Conservation (phyloP, 2,329 filamentous ascomycete species). For the Ceratocystis huliohia region DNA sequence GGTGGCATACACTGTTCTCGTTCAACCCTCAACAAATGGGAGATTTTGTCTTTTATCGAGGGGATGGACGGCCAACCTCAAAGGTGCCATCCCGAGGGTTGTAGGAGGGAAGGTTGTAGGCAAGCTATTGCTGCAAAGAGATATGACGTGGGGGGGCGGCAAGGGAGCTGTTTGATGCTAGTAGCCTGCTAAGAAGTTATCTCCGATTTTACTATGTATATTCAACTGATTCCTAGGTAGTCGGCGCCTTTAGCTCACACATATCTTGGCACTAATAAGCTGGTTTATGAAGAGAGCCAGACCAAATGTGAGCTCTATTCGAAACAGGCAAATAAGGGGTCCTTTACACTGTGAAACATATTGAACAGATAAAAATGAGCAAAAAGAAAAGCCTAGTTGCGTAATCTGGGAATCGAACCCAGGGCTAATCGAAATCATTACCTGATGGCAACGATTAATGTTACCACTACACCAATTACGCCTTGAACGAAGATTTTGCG, state of each 20-base stretch:
- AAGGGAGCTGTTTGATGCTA: too few relatives aligned
- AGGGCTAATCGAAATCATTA: conserved; percentile 17
- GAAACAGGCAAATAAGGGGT: not conserved
- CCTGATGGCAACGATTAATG: conserved; percentile 14
- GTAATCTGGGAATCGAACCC: conserved; percentile 17
- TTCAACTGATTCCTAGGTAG: not conserved
- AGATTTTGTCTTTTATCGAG: too few relatives aligned
- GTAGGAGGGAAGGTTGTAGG: too few relatives aligned
- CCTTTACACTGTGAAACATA: not conserved
- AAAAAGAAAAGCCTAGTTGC: not conserved
- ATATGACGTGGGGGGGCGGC: too few relatives aligned
- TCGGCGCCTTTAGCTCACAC: not conserved
- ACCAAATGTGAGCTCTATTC: not conserved
- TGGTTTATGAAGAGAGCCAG: not conserved
- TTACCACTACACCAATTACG: conserved; percentile 14
- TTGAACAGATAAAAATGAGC: not conserved
- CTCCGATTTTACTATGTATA: not conserved
- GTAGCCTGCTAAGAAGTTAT: not conserved
- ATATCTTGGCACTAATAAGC: not conserved
- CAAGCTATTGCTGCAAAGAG: not conserved
- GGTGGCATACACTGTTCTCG: too few relatives aligned
- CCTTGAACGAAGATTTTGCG: not conserved
- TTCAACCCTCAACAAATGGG: too few relatives aligned
- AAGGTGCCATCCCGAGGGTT: too few relatives aligned
- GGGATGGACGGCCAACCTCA: too few relatives aligned